These are phyloP conservation scores for Arthrobotrys sphaeroides DNA, from an alignment of 2,329 filamentous ascomycete species.

Conservation along the genomic window DNA sequence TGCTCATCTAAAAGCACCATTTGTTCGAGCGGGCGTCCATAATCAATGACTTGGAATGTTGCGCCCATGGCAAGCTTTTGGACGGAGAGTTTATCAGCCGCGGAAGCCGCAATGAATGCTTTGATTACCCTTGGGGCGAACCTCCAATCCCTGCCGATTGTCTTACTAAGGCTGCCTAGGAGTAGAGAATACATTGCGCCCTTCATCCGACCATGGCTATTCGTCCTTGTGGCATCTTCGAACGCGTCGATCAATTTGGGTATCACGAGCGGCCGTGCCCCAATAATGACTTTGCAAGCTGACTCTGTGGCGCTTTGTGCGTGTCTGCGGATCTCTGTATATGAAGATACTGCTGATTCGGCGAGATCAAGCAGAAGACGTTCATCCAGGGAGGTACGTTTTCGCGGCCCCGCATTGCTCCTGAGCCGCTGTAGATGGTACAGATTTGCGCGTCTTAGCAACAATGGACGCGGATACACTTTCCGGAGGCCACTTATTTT, in stretches of 20 bases:
- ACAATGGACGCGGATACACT: slow-evolving; percentile 87
- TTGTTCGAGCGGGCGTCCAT: slow-evolving; percentile 85
- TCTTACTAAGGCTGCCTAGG: slow-evolving; percentile 87
- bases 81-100: slow-evolving; percentile 92
- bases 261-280: slow-evolving; percentile 86
- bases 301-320: slow-evolving; percentile 93
- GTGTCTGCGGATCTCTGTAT: slow-evolving; percentile 93
- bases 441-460: slow-evolving; percentile 90
- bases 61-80: slow-evolving; percentile 85
- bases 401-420: slow-evolving; percentile 87
- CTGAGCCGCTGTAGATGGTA: slow-evolving; percentile 94
- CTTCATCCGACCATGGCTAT: slow-evolving; percentile 91
- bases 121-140: slow-evolving; percentile 90
- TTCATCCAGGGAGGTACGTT: slow-evolving; percentile 90
- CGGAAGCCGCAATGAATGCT: slow-evolving; percentile 86
- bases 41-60: slow-evolving; percentile 87
- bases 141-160: slow-evolving; percentile 89
- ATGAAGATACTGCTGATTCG: slow-evolving; percentile 86
- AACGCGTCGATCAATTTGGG: slow-evolving; percentile 83
- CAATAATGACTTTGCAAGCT: slow-evolving; percentile 88
- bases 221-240: slow-evolving; percentile 77
- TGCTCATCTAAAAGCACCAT: slow-evolving; percentile 82
- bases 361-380: slow-evolving; percentile 84
- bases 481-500: slow-evolving; percentile 94
- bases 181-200: slow-evolving; percentile 90